These are phyloP conservation scores for Nectriaceae sp. DNA, from an alignment of 2,329 filamentous ascomycete genomes.

Conservation along the genomic window DNA sequence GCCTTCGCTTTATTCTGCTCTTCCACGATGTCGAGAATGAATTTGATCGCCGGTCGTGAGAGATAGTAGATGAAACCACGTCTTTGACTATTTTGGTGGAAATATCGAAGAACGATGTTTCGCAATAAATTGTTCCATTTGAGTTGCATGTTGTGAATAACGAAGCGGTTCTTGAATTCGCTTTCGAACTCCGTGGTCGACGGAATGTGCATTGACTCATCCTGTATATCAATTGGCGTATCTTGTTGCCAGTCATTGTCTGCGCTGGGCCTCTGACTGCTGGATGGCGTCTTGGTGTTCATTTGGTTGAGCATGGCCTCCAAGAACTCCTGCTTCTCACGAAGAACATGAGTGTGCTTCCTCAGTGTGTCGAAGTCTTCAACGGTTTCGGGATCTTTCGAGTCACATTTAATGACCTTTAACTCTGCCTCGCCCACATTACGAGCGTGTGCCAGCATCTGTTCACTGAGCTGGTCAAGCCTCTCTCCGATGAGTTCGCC, in stretches of 20 bases:
- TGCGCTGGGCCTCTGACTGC: conserved; percentile 27
- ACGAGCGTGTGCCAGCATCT: conserved; percentile 74
- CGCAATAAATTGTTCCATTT: conserved; percentile 98
- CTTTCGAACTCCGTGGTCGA: conserved; percentile 81
- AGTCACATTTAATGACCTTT: conserved; percentile 55
- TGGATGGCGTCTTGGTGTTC: conserved; percentile 37
- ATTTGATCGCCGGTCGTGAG: conserved; percentile 92
- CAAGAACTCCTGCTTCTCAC: conserved; percentile 59
- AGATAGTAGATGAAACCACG: conserved; percentile 98
- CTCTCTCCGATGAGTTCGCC: conserved; percentile 81
- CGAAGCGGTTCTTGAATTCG: conserved; percentile 97
- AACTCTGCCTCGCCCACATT: conserved; percentile 76
- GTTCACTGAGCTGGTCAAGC: conserved; percentile 73
- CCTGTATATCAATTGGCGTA: conserved; percentile 52
- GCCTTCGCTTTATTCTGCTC: conserved; percentile 78
- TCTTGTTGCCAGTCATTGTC: conserved; percentile 32
- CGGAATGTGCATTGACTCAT: conserved; percentile 64
- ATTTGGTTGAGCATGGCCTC: conserved; percentile 59
- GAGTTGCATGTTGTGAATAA: conserved; percentile 94
- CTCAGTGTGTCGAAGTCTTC: conserved; percentile 62
- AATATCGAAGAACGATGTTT: conserved; percentile 96
- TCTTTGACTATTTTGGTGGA: conserved; percentile 94
- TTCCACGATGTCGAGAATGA: conserved; percentile 95
- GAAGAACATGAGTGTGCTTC: conserved; percentile 56
- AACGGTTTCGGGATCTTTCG: conserved; percentile 51